Evolutionary conservation across 31 red algal species (phyloP).

Genomic region (Asparagopsis taxiformis): DNA sequence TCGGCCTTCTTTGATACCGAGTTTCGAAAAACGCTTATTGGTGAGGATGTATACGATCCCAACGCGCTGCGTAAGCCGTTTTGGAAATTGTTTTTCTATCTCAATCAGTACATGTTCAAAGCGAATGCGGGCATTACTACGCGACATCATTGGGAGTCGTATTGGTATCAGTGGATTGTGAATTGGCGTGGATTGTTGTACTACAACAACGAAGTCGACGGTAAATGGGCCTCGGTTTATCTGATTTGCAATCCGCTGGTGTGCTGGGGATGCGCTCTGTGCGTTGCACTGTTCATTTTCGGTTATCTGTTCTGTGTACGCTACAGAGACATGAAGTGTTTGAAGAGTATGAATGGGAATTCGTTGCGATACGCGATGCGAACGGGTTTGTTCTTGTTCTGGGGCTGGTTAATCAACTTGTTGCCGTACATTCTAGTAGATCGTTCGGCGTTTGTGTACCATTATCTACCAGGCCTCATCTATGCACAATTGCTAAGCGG

Average conservation of each 20-base stretch:
- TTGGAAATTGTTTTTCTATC: conserved; percentile 61
- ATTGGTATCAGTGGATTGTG: conserved; percentile 96
- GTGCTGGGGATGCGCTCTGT: conserved; percentile 48
- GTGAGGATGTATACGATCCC: conserved; percentile 83
- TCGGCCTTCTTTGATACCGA: conserved; percentile 75
- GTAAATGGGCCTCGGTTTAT: conserved; percentile 82
- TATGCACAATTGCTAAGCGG: conserved; percentile 90
- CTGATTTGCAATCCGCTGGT: conserved; percentile 86
- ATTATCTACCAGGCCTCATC: conserved; percentile 96
- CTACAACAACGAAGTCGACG: conserved; percentile 66
- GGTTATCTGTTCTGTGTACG: conserved; percentile 34
- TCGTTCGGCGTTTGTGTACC: conserved; percentile 95
- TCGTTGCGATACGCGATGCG: conserved; percentile 36
- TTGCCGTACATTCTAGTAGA: conserved; percentile 94
- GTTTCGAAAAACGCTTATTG: conserved; percentile 89
- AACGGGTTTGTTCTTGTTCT: conserved; percentile 74
- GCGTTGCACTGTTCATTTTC: conserved; percentile 48
- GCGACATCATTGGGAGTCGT: conserved; percentile 90
- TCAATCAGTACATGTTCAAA: conserved; percentile 94
- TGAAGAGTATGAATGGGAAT: conserved; percentile 14
- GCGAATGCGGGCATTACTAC: conserved; percentile 87
- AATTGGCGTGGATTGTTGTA: conserved; percentile 95
- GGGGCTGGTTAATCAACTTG: conserved; percentile 85
- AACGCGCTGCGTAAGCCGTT: conserved; percentile 59
- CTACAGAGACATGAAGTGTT: conserved; percentile 23